phyloP scores from a whole-genome alignment of 495 filamentous ascomycete genomes.

The Aspergillus cavernicola region DNA sequence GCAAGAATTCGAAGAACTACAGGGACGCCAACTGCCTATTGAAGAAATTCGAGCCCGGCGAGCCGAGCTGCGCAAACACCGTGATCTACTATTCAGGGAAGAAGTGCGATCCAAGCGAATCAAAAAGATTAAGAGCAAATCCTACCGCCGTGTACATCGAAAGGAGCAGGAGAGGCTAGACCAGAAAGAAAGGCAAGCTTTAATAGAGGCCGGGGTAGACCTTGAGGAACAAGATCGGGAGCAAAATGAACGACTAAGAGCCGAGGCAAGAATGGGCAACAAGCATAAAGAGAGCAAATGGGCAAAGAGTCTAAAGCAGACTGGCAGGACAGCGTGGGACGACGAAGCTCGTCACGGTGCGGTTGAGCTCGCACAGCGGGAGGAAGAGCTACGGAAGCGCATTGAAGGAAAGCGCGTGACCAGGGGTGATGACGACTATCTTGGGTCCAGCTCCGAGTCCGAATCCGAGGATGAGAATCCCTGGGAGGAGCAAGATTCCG shows the following conservation, averaged over 20 bases:
- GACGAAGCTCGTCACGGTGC: constrained; percentile 71
- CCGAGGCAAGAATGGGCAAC: constrained; percentile 82
- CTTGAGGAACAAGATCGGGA: constrained; percentile 76
- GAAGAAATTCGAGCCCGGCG: constrained; percentile 71
- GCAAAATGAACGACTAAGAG: constrained; percentile 70
- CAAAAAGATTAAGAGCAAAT: constrained; percentile 97
- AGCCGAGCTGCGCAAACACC: constrained; percentile 69
- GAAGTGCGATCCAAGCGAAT: constrained; percentile 84
- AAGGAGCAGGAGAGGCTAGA: constrained; percentile 74
- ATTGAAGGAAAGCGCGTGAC: constrained; percentile 72
- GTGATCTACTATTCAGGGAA: constrained; percentile 89
- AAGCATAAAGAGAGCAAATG: constrained; percentile 91
- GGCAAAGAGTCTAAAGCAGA: constrained; percentile 84
- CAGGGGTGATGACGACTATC: constrained; percentile 46
- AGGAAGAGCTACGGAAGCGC: constrained; percentile 79
- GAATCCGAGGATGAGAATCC: constrained; percentile 58
- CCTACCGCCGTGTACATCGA: constrained; percentile 86
- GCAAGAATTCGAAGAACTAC: constrained; percentile 65
- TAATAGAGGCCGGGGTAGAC: constrained; percentile 64
- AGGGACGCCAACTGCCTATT: constrained; percentile 59
- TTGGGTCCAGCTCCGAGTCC: constrained; percentile 42
- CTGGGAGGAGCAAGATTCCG: constrained; percentile 52
- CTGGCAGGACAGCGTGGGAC: constrained; percentile 75
- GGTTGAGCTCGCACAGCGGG: constrained; percentile 74
- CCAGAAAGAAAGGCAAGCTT: constrained; percentile 64